phyloP scores from a whole-genome alignment of 83 land plant genomes.

The Picea abies region DNA sequence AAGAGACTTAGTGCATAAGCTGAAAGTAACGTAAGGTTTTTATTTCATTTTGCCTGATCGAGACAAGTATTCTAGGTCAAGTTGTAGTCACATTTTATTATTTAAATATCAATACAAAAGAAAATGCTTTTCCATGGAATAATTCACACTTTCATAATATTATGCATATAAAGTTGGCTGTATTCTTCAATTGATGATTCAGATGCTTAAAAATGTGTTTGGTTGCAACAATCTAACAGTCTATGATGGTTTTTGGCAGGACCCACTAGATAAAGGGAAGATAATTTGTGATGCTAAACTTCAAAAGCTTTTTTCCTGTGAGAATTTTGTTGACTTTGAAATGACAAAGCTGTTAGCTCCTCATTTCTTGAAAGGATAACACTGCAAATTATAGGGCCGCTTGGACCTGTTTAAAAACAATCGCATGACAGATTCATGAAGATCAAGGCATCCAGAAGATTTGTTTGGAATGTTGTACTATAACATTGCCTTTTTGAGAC shows the following conservation, averaged over 20 bases:
- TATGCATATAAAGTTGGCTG: too few species aligned
- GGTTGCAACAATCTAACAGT: neutral
- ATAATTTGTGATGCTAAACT: neutral
- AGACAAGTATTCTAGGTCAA: too few species aligned
- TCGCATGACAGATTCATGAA: neutral
- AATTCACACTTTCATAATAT: too few species aligned
- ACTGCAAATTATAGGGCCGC: neutral
- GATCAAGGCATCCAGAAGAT: neutral
- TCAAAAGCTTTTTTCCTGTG: neutral
- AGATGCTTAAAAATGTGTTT: too few species aligned
- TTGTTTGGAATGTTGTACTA: neutral
- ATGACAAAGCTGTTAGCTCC: slow-evolving; percentile 10
- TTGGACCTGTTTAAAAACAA: neutral
- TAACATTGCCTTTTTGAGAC: neutral
- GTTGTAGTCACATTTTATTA: too few species aligned
- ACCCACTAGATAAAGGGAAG: neutral
- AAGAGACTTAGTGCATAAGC: too few species aligned
- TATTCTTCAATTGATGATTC: too few species aligned
- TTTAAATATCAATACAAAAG: too few species aligned
- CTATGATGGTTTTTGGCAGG: neutral
- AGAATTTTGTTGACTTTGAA: neutral
- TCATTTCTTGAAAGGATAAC: neutral
- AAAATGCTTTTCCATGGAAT: too few species aligned
- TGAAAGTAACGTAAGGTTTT: too few species aligned
- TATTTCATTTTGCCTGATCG: too few species aligned